Base-by-base conservation (phyloP, 2,329 filamentous ascomycete species). In the Tolypocladium inflatum region DNA sequence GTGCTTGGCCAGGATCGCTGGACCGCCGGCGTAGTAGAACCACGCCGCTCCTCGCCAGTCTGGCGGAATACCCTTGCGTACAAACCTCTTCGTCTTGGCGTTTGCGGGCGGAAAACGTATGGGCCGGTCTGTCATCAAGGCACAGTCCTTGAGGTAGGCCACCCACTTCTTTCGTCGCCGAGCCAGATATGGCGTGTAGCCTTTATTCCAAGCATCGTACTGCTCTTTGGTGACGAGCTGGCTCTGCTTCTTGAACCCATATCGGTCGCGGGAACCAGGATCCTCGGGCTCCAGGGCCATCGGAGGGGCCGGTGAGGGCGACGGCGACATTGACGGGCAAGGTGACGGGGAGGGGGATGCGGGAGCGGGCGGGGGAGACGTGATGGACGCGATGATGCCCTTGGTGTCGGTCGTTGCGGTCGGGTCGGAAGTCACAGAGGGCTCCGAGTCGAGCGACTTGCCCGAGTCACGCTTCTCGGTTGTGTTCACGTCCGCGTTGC, bases 21-120 rank as follows among this genome's bases (percentile, higher is more conserved):
- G 91, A 1, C 93, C 93, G 23, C 91, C 91, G 13, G 91, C 91
- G 70, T 97, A 97, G 75, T 89, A 97, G 72, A 96, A 97, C 93
- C 93, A 97, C 52, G 93, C 93, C 7, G 90, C 88, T n/a, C 93
- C 93, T 67, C 93, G 85, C 85, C 91, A 96, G 63, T 96, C 91
- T 0, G 92, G 90, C 3, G 93, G 93, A 55, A 97, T 93, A 19
- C 93, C 93, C 72, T 97, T 97, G 55, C 92, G 86, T 54, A 96
- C 84, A 69, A 94, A 97, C 21, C 91, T 83, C 74, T 95, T 96
- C 50, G 94, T 85, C 73, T 95, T 96, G 52, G 86, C 83, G 55
- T 86, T 90, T 56, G 86, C 88, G 1, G 87, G 81, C 1, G 93
- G 93, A 64, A 97, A 97, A 2, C 84, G 82, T 42, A 83, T 85